A percentile compares a stretch with the other conserved stretches of the same genome.
phyloP scores from a whole-genome alignment of 495 filamentous ascomycete genomes.

The Penicillium manginii region DNA sequence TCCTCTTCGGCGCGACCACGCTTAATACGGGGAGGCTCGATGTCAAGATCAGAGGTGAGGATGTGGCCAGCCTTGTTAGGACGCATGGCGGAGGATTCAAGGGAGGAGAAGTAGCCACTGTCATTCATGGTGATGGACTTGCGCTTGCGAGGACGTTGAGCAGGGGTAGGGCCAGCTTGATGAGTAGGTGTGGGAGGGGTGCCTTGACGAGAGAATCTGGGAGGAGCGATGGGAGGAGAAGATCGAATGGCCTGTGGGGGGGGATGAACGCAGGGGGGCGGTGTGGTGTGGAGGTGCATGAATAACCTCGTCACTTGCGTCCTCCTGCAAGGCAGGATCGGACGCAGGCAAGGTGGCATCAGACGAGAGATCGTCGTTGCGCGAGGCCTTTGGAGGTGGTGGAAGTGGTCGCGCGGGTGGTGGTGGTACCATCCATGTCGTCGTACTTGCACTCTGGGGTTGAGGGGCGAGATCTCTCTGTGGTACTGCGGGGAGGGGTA shows the following conservation, averaged over 20 bases:
- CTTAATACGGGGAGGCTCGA: constrained; percentile 77
- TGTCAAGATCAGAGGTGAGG: constrained; percentile 69
- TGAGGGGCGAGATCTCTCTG: constrained; percentile 37
- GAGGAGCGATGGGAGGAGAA: constrained; percentile 81
- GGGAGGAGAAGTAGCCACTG: constrained; percentile 94
- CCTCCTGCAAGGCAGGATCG: constrained; percentile 72
- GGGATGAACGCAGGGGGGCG: constrained; percentile 57
- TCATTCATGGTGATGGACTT: constrained; percentile 83
- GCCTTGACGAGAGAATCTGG: constrained; percentile 62
- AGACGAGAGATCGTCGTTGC: constrained; percentile 72
- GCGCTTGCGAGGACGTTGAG: constrained; percentile 66
- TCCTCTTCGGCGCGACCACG: constrained; percentile 92
- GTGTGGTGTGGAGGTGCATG: constrained; percentile 35
- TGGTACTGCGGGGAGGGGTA: constrained; percentile 44
- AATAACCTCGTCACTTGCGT: constrained; percentile 54
- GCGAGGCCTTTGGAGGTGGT: constrained; percentile 24
- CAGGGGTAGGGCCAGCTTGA: constrained; percentile 54
- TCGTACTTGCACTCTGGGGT: constrained; percentile 35
- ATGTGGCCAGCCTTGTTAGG: constrained; percentile 63
- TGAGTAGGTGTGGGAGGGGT: constrained; percentile 73
- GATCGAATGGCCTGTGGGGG: constrained; percentile 71
- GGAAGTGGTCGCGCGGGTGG: constrained; percentile 31
- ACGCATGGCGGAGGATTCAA: constrained; percentile 91
- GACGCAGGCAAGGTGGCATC: constrained; percentile 94
- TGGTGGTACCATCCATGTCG: constrained; percentile 47